Conservation (phyloP, 306 rosid species). For the Myrica gale region DNA sequence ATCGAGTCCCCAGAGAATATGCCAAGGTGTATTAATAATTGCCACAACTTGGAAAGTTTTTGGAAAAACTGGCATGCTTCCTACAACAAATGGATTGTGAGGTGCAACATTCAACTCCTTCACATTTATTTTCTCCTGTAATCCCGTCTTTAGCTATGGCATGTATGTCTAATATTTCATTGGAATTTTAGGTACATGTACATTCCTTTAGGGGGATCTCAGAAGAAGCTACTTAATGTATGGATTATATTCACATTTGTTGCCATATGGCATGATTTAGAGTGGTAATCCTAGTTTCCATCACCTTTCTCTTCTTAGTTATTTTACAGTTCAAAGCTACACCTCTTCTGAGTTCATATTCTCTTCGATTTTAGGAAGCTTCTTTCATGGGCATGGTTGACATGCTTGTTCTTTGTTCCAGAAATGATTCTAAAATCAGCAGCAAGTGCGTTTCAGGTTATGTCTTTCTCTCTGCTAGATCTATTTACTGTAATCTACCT, state of each 20-base stretch:
- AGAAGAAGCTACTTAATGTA: conserved; percentile 67
- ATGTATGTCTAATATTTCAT: conserved; percentile 4
- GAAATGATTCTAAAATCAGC: conserved; percentile 79
- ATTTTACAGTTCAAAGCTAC: conserved; percentile 23
- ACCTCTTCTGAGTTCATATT: conserved; percentile 14
- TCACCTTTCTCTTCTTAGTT: conserved; percentile 26
- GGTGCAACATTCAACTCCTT: conserved; percentile 47
- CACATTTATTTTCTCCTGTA: conserved; percentile 15
- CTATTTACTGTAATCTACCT: background rate
- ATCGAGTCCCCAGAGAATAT: conserved; percentile 90
- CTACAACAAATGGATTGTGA: conserved; percentile 97
- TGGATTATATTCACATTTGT: conserved; percentile 95
- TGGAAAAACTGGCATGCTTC: conserved; percentile 99
- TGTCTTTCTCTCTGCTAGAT: conserved; percentile 12
- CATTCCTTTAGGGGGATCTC: conserved; percentile 90
- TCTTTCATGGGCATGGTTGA: conserved; percentile 97
- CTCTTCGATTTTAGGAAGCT: conserved; percentile 73
- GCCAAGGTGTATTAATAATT: conserved; percentile 91
- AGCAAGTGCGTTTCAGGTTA: conserved; percentile 67
- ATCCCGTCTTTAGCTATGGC: conserved; percentile 13
- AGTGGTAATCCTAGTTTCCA: conserved; percentile 55
- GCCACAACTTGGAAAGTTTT: conserved; percentile 80
- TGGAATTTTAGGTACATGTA: conserved; percentile 72
- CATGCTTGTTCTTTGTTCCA: conserved; percentile 86
- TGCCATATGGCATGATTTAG: conserved; percentile 93